Base-by-base conservation (phyloP, 2,329 filamentous ascomycete genomes). In the Aciculosporium take region DNA sequence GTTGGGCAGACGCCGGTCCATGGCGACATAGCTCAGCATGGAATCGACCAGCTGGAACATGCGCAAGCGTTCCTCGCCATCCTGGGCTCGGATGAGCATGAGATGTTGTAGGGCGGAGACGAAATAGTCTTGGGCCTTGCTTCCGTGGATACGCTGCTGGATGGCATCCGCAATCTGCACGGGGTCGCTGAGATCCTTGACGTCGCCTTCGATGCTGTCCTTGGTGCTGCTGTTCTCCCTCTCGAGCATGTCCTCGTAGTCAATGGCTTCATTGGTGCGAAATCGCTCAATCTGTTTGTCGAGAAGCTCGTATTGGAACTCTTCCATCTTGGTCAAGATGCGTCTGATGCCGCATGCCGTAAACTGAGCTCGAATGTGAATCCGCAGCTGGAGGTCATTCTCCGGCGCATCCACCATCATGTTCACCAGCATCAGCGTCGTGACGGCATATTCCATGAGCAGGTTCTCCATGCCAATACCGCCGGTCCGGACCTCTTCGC, bases 11-110 rank as follows among this genome's bases (percentile, higher is more conserved):
- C 91, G 76, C 56, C 91, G 77, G 61, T 98, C 91, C 89, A 98
- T 98, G 53, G 89, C 89, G 47, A 98, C 89, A 61, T 96, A 96
- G 62, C 87, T 94, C 49, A 98, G 77, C 87, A 96, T 96, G n/a
- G 85, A 81, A 62, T 98, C 91, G 23, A 96, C 88, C 23, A 98
- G 76, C 66, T 96, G 91, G 64, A 96, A 98, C 81, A 95, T 91
- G 37, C 86, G 80, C 46, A 95, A 65, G 12, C 87, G 79, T 61
- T 98, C 91, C 57, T 96, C 91, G 37, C 83, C 82, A 52, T 93
- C 86, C 49, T 87, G 91, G 55, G 94, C 84, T 43, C 87, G 77
- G 49, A 96, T 93, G 34, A 98, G 73, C 51, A 98, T 72, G 59
- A 98, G 72, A 66, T 98, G 91, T 58, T 98, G 91, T 62, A 98